Evolutionary conservation across 768 basidiomycete genomes (phyloP).

Genomic region (Tephrocybe sp.): DNA sequence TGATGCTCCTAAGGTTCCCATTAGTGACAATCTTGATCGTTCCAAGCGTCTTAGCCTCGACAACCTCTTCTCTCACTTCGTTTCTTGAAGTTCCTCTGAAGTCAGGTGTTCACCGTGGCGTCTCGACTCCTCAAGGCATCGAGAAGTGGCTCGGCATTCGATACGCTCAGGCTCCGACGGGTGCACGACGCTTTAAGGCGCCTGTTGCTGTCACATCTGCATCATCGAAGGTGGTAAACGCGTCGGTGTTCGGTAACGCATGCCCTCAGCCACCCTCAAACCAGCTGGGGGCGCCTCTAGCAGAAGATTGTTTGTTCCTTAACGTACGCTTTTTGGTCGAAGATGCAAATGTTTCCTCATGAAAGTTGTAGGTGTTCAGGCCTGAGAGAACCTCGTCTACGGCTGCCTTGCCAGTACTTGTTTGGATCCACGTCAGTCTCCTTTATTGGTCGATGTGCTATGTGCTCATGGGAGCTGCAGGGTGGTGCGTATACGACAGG

Average conservation of each 20-base stretch:
- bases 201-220: slow-evolving; percentile 41
- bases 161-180: slow-evolving; percentile 51
- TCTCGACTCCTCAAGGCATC: slow-evolving; percentile 39
- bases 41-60: background rate
- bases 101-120: slow-evolving; percentile 49
- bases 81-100: slow-evolving; percentile 33
- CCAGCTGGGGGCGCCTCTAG: slow-evolving; percentile 40
- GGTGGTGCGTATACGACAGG: slow-evolving; percentile 48
- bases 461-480: no score
- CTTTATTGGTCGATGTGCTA: no score
- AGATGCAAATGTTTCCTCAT: background rate
- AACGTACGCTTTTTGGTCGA: slow-evolving; percentile 37
- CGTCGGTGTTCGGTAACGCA: slow-evolving; percentile 51
- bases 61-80: background rate
- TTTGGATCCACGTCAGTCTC: slow-evolving; percentile 36
- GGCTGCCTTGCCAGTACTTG: slow-evolving; percentile 36
- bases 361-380: slow-evolving; percentile 31
- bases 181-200: no score
- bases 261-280: slow-evolving; percentile 50
- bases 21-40: background rate
- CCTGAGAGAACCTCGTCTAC: slow-evolving; percentile 25
- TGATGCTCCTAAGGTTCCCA: background rate
- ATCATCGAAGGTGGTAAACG: slow-evolving; percentile 24
- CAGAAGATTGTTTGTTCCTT: slow-evolving; percentile 56
- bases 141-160: slow-evolving; percentile 65